Evolutionary conservation across 1,284 basidiomycete species (phyloP), one percentile per base, ranked within the genome.

Genomic region (Puccinia novopanici): DNA sequence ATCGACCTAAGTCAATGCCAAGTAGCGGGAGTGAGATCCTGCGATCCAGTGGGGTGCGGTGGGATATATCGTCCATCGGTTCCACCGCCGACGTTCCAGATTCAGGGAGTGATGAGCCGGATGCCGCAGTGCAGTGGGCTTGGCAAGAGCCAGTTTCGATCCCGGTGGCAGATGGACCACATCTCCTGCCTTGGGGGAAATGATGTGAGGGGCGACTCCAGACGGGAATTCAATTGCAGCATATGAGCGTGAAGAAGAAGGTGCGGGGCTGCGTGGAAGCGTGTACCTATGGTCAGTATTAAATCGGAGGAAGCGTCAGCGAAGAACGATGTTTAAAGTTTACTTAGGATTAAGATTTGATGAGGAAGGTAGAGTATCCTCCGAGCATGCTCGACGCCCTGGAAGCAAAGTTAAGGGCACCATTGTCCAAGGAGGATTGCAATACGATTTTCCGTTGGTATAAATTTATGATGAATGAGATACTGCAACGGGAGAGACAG

Each of bases 1-100:
- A 68, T 24, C 52, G 50, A 24, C 75, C 75, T 27, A 70, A 50
- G 45, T 78, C 65, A 13, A 78, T 78, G 0, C 75, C 75, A 5
- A 78, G 52, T 27, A 57, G 34, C 48, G 75, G 65, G 70, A 68
- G 65, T 24, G 75, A 78, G 19, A 57, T 70, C n/a, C 63, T 67
- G 15, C 65, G 75, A 78, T 78, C 75, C 34, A 68, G 48, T 30
- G 61, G 22, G 8, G 75, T 30, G 13, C 59, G 59, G 22, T 48
- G 52, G 24, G n/a, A 67, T 65, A 17, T n/a, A 37, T 55, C 70
- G 30, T 50, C 45, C 13, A 70, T 50, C 19, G 67, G 45, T 2
- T 50, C 45, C 17, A 8, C 12, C 13, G 48, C 22, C 8, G 30
- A 50, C 45, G 24, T 4, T 30, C 17, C 24, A 34, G 70, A 72